A percentile compares a stretch with the other conserved stretches of the same genome.
Conservation (phyloP, 192 early-diverging fungal species). For the Backusella morwellensis region DNA sequence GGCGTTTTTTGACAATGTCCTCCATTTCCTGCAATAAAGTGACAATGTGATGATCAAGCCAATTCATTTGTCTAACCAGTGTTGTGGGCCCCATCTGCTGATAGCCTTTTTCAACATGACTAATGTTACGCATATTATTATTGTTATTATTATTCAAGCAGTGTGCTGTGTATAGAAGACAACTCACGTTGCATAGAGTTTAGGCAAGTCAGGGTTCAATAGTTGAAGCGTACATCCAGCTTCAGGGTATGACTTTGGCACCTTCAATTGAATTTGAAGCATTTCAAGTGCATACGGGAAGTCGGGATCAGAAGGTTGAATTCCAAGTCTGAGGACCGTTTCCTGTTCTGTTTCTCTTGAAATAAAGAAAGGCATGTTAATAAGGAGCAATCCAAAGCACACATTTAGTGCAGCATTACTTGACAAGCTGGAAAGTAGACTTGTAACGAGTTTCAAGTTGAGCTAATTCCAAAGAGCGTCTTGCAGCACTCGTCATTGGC, state of each 20-base stretch:
- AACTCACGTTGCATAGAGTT: constrained; percentile 40
- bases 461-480: constrained; percentile 12
- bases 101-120: constrained; percentile 59
- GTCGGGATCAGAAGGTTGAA: constrained; percentile 65
- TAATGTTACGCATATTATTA: constrained; percentile 19
- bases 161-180: neutral
- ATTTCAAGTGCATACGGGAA: constrained; percentile 74
- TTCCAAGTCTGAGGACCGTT: constrained; percentile 26
- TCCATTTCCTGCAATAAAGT: constrained; percentile 44
- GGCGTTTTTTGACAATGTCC: neutral
- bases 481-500: neutral
- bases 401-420: neutral
- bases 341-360: constrained; percentile 3
- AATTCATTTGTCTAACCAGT: constrained; percentile 45
- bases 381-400: neutral
- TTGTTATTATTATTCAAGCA: neutral
- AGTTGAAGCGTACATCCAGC: constrained; percentile 41
- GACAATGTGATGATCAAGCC: constrained; percentile 68
- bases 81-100: constrained; percentile 23
- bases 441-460: constrained; percentile 24
- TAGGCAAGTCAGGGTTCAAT: constrained; percentile 50
- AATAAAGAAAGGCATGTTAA: neutral
- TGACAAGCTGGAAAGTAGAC: constrained; percentile 6
- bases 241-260: constrained; percentile 53
- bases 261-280: constrained; percentile 53